phyloP scores from a whole-genome alignment of 2,329 filamentous ascomycete genomes.

The Ustilaginoidea virens region DNA sequence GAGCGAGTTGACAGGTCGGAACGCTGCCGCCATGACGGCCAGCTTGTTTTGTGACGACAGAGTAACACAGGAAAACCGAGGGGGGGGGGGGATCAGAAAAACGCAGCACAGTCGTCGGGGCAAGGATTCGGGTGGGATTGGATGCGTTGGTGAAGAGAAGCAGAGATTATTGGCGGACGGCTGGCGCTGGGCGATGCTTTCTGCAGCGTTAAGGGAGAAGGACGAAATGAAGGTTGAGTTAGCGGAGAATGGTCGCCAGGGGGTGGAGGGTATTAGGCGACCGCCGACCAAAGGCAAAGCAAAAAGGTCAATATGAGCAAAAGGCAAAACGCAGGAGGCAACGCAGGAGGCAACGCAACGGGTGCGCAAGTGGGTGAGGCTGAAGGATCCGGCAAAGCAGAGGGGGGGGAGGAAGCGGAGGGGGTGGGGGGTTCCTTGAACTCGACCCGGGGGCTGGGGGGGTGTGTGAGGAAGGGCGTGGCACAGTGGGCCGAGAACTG shows the following conservation, averaged over 20 bases:
- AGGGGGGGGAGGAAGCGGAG: not conserved
- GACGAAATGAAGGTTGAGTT: not conserved
- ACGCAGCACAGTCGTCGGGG: no score
- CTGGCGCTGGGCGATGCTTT: no score
- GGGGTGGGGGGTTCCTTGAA: not conserved
- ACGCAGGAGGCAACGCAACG: no score
- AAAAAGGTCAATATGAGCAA: no score
- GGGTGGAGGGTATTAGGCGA: not conserved
- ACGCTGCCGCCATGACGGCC: constrained; percentile 28
- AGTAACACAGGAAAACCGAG: no score
- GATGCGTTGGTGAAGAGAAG: not conserved
- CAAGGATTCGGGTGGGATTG: no score
- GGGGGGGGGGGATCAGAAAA: no score
- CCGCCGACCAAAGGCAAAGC: no score
- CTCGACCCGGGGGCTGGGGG: no score
- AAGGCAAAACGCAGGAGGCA: no score
- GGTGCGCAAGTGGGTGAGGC: constrained; percentile 7
- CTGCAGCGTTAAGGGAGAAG: no score
- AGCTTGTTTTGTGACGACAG: not conserved
- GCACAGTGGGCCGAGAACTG: not conserved
- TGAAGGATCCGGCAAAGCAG: constrained; percentile 4
- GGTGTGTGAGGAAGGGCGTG: not conserved
- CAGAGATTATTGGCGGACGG: no score
- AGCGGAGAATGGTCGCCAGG: not conserved
- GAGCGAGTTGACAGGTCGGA: constrained; percentile 31